A percentile compares a stretch with the other conserved stretches of the same genome.
These are phyloP conservation scores for Aspergillus pseudoglaucus DNA, from an alignment of 2,329 filamentous ascomycete genomes.

Conservation along the genomic window DNA sequence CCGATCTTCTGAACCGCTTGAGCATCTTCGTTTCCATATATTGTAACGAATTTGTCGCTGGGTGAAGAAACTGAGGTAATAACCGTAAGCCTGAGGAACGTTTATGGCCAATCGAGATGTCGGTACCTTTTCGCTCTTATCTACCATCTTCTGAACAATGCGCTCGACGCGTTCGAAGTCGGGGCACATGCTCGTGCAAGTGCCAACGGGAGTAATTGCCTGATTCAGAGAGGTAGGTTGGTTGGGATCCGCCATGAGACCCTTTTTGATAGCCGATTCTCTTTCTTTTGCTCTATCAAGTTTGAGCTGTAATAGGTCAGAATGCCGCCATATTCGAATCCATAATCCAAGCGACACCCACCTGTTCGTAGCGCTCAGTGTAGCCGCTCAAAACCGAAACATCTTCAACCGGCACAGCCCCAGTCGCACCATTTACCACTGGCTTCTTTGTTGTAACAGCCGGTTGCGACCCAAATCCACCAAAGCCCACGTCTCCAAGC, in stretches of 20 bases:
- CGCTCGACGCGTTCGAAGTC: conserved; percentile 57
- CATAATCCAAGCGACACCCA: conserved; percentile 11
- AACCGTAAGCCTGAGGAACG: not conserved
- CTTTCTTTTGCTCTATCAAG: conserved; percentile 45
- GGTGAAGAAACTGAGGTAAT: conserved; percentile 26
- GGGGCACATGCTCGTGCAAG: conserved; percentile 59
- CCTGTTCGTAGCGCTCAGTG: conserved; percentile 33
- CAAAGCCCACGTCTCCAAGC: conserved; percentile 9
- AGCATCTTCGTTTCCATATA: conserved; percentile 48
- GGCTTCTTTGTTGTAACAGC: conserved; percentile 11
- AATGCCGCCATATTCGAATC: not conserved
- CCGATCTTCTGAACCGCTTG: conserved; percentile 57
- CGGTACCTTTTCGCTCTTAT: conserved; percentile 52
- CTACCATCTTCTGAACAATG: conserved; percentile 56
- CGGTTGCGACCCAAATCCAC: conserved; percentile 7
- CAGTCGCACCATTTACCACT: conserved; percentile 6
- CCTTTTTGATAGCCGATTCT: conserved; percentile 46
- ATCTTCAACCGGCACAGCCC: conserved; percentile 17
- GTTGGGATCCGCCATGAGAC: conserved; percentile 53
- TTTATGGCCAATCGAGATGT: not conserved
- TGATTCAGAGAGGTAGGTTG: conserved; percentile 54
- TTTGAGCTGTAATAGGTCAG: conserved; percentile 38
- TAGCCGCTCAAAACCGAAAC: conserved; percentile 18
- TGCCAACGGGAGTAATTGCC: conserved; percentile 56
- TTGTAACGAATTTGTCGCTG: conserved; percentile 26